Evolutionary conservation across 768 basidiomycete species (phyloP).

Genomic region (Leucocoprinus sp.): DNA sequence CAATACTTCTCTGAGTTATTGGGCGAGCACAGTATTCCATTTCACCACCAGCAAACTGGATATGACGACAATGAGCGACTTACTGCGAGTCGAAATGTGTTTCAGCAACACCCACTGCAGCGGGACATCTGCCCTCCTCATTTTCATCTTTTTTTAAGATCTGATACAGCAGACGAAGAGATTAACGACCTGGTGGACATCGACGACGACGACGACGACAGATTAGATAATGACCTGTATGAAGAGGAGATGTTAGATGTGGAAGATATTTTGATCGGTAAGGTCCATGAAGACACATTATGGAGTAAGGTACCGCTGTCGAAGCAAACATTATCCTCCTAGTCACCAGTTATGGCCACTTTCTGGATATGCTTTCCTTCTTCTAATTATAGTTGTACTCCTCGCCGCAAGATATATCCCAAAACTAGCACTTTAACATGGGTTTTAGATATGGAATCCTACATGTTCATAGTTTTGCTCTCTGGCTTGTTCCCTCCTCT

Average conservation of each 20-base stretch:
- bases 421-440: background rate
- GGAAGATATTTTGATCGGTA: conserved; percentile 24
- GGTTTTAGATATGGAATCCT: too few species aligned
- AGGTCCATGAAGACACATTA: conserved; percentile 30
- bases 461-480: conserved; percentile 39
- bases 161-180: background rate
- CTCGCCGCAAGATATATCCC: too few species aligned
- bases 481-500: conserved; percentile 31
- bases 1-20: conserved; percentile 32
- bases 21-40: conserved; percentile 4
- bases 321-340: conserved; percentile 28
- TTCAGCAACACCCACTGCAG: conserved; percentile 3
- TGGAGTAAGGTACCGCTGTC: conserved; percentile 22
- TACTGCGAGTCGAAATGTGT: background rate
- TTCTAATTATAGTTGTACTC: too few species aligned
- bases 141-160: conserved; percentile 2
- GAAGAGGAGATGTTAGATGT: conserved; percentile 36
- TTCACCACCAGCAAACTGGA: conserved; percentile 14
- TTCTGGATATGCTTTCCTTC: conserved; percentile 20
- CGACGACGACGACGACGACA: conserved; percentile 20
- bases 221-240: conserved; percentile 26
- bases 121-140: conserved; percentile 3
- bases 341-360: conserved; percentile 29
- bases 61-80: conserved; percentile 11
- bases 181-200: conserved; percentile 15